phyloP scores from a whole-genome alignment of 2,329 filamentous ascomycete genomes.

The Biscogniauxia mediterranea region DNA sequence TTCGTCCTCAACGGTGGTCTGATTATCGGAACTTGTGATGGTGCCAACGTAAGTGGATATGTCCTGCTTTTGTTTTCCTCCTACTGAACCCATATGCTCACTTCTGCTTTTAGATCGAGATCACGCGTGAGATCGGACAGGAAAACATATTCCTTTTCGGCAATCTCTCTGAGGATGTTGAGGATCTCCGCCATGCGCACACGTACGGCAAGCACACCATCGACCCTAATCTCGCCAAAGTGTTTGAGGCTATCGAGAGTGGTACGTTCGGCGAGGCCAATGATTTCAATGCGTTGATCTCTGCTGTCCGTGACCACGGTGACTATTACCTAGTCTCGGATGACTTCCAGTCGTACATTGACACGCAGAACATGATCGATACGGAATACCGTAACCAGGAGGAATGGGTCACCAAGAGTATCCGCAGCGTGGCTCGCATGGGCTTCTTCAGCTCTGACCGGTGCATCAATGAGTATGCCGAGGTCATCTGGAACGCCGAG shows the following conservation, averaged over 20 bases:
- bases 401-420: slow-evolving; percentile 87
- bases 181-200: slow-evolving; percentile 89
- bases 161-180: slow-evolving; percentile 92
- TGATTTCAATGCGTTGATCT: slow-evolving; percentile 79
- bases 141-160: slow-evolving; percentile 99
- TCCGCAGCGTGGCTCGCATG: slow-evolving; percentile 87
- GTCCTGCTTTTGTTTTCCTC: not conserved
- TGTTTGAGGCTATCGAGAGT: slow-evolving; percentile 79
- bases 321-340: slow-evolving; percentile 98
- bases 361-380: slow-evolving; percentile 88
- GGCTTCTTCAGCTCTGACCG: slow-evolving; percentile 95
- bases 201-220: slow-evolving; percentile 78
- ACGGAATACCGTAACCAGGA: slow-evolving; percentile 90
- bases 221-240: slow-evolving; percentile 72
- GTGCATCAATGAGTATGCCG: slow-evolving; percentile 96
- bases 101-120: slow-evolving; percentile 66
- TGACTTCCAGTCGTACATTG: slow-evolving; percentile 92
- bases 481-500: slow-evolving; percentile 96
- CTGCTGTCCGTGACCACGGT: slow-evolving; percentile 85
- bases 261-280: slow-evolving; percentile 77
- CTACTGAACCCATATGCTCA: slow-evolving; percentile 7
- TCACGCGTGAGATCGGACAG: slow-evolving; percentile 94
- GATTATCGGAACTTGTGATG: slow-evolving; percentile 97
- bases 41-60: slow-evolving; percentile 80
- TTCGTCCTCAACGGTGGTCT: slow-evolving; percentile 96